Evolutionary conservation across 2,329 filamentous ascomycete species (phyloP).

Genomic region (Neodidymelliopsis sp.): DNA sequence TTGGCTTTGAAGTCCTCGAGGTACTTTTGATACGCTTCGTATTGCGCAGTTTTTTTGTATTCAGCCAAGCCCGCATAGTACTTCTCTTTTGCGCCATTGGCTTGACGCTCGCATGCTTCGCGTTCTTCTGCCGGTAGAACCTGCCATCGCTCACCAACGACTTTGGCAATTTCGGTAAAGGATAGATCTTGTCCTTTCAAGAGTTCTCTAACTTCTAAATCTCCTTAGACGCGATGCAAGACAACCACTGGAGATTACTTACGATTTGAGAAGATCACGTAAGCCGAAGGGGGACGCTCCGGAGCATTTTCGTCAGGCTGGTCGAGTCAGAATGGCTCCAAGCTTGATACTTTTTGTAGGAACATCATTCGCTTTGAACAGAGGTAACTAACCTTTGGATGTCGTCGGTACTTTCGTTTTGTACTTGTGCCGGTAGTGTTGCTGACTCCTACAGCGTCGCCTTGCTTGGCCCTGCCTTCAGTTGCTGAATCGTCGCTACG

Average conservation of each 20-base stretch:
- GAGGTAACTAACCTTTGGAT: slow-evolving; percentile 69
- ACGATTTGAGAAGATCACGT: slow-evolving; percentile 88
- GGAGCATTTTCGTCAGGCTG: slow-evolving; percentile 81
- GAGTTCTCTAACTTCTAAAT: slow-evolving; percentile 75
- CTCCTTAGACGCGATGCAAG: slow-evolving; percentile 23
- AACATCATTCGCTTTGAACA: background rate
- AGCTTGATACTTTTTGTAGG: background rate
- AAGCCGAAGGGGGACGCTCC: slow-evolving; percentile 80
- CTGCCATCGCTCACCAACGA: slow-evolving; percentile 85
- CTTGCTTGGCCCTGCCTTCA: slow-evolving; percentile 57
- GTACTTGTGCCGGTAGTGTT: slow-evolving; percentile 36
- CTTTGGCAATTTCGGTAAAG: slow-evolving; percentile 84
- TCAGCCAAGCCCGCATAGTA: slow-evolving; percentile 75
- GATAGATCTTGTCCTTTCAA: slow-evolving; percentile 78
- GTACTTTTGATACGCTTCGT: slow-evolving; percentile 73
- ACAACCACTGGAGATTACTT: slow-evolving; percentile 46
- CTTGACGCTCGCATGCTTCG: slow-evolving; percentile 75
- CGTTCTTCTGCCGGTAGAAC: slow-evolving; percentile 71
- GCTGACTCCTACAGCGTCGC: slow-evolving; percentile 27
- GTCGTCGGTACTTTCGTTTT: slow-evolving; percentile 79
- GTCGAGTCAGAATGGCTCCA: slow-evolving; percentile 22
- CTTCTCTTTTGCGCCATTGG: slow-evolving; percentile 75
- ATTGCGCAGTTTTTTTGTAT: slow-evolving; percentile 79
- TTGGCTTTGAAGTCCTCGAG: slow-evolving; percentile 80
- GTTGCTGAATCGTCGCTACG: slow-evolving; percentile 61